Conservation (phyloP, 225 moss, liverwort and hornwort species). For the Straminergon stramineum region DNA sequence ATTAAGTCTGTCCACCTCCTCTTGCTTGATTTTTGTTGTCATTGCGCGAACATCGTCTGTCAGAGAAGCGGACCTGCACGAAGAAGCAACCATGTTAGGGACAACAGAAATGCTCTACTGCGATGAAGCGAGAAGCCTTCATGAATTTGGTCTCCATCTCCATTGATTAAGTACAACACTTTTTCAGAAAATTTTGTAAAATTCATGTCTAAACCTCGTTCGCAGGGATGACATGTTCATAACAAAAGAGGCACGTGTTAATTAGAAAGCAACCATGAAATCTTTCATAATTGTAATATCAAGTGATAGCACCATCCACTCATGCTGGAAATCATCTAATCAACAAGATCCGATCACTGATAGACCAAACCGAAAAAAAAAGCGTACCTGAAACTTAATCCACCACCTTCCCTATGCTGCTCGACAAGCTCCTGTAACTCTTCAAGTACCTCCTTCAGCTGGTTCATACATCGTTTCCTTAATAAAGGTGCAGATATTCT, state of each 20-base stretch:
- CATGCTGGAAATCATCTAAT: background rate
- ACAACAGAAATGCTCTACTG: background rate
- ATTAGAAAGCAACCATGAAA: background rate
- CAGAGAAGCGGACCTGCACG: conserved; percentile 30
- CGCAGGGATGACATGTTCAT: background rate
- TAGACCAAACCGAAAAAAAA: background rate
- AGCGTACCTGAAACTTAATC: conserved; percentile 24
- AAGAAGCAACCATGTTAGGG: background rate
- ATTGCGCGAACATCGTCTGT: conserved; percentile 18
- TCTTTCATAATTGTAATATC: background rate
- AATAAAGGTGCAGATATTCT: conserved; percentile 1
- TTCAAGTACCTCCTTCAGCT: conserved; percentile 45
- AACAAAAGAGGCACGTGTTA: background rate
- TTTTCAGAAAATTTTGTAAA: background rate
- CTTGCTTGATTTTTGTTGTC: conserved; percentile 39
- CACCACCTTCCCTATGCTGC: conserved; percentile 41
- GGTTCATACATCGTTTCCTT: background rate
- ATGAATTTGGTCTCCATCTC: background rate
- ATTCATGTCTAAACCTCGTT: background rate
- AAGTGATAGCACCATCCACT: background rate
- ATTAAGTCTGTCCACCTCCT: conserved; percentile 32
- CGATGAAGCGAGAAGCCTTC: background rate
- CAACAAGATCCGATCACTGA: background rate
- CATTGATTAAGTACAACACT: background rate
- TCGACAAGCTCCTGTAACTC: conserved; percentile 40